A percentile compares a stretch with the other conserved stretches of the same genome.
These are phyloP conservation scores for Chytriomyces sp. DNA, from an alignment of 192 early-diverging fungal genomes.

Conservation along the genomic window DNA sequence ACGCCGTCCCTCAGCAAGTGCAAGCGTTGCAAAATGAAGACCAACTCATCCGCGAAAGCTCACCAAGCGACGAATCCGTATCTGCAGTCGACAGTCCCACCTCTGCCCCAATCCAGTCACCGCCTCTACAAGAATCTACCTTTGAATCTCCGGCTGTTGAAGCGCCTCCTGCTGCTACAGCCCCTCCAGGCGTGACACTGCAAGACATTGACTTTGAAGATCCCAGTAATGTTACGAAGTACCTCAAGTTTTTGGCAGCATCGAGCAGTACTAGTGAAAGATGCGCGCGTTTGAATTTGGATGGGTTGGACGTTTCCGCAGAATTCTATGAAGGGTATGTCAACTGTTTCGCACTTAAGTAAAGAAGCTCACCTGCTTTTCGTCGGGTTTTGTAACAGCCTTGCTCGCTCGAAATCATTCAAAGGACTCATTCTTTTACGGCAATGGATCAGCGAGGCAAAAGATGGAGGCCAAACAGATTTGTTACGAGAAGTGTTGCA, in stretches of 20 bases:
- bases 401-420: slow-evolving; percentile 15
- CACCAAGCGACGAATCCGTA: neutral
- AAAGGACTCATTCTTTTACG: slow-evolving; percentile 24
- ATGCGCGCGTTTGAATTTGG: neutral
- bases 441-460: slow-evolving; percentile 15
- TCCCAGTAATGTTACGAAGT: neutral
- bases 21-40: neutral
- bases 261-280: neutral
- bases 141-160: neutral
- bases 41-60: neutral
- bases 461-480: neutral
- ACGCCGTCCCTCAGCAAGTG: too few relatives aligned
- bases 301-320: neutral
- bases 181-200: neutral
- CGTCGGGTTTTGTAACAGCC: neutral
- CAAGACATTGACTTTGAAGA: slow-evolving; percentile 28
- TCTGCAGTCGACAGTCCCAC: too few relatives aligned
- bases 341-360: neutral
- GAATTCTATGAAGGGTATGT: slow-evolving; percentile 28
- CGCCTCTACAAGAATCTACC: neutral
- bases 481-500: slow-evolving; percentile 15
- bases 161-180: neutral
- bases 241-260: slow-evolving; percentile 13
- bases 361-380: neutral
- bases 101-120: neutral